A percentile compares a stretch with the other conserved stretches of the same genome.
Evolutionary conservation across 768 basidiomycete species (phyloP).

Genomic region (Podaxis sp.): DNA sequence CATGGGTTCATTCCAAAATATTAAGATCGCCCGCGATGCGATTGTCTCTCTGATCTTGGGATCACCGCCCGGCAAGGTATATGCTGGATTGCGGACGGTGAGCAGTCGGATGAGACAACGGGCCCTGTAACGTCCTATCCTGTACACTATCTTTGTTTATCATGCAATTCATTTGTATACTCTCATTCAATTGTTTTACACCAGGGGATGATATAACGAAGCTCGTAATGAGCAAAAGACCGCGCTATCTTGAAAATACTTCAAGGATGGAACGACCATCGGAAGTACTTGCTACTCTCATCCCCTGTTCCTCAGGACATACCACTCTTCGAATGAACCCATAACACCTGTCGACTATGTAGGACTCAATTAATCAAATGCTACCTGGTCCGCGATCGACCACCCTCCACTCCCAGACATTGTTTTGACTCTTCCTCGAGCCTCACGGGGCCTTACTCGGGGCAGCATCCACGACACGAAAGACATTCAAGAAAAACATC

Average conservation of each 20-base stretch:
- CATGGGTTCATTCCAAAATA: slow-evolving; percentile 97
- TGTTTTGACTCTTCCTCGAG: slow-evolving; percentile 39
- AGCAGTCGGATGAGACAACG: slow-evolving; percentile 93
- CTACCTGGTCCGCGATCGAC: slow-evolving; percentile 57
- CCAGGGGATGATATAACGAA: not conserved
- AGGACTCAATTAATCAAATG: slow-evolving; percentile 54
- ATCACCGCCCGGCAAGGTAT: slow-evolving; percentile 92
- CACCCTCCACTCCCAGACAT: slow-evolving; percentile 68
- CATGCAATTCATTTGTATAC: not conserved
- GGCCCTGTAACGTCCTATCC: slow-evolving; percentile 52
- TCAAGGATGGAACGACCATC: not conserved
- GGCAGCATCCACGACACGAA: slow-evolving; percentile 62
- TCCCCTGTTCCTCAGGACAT: not conserved
- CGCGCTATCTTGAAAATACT: not conserved
- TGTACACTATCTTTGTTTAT: not conserved
- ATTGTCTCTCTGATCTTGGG: slow-evolving; percentile 94
- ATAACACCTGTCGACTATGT: not conserved
- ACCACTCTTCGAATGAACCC: not conserved
- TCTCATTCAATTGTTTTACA: too few relatives aligned
- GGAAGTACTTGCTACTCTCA: too few relatives aligned
- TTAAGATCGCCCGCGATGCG: slow-evolving; percentile 95
- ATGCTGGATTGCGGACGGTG: slow-evolving; percentile 88
- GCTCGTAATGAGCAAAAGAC: not conserved
- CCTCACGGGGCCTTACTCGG: slow-evolving; percentile 47
- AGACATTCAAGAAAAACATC: slow-evolving; percentile 31